Conservation (phyloP, 176 grass and related monocot genomes). For the Ensete glaucum region DNA sequence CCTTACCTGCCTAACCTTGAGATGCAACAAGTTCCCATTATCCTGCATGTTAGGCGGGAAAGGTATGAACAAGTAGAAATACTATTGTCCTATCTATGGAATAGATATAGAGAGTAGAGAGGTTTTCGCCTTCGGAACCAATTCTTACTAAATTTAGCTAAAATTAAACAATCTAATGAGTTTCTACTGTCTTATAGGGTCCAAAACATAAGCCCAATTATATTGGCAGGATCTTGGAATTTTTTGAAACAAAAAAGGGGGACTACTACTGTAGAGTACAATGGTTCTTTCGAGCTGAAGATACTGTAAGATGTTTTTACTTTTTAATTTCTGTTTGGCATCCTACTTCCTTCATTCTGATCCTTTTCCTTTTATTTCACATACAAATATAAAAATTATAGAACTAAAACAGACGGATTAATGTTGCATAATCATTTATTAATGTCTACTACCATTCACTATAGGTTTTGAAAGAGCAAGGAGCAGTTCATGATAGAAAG, state of each 20-base stretch:
- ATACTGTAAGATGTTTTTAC: constrained; percentile 55
- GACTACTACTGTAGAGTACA: constrained; percentile 57
- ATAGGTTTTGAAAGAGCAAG: constrained; percentile 75
- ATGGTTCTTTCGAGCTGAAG: constrained; percentile 95
- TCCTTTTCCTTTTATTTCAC: background rate
- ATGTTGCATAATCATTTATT: background rate
- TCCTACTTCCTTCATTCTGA: background rate
- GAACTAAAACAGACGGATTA: background rate
- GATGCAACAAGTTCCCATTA: background rate
- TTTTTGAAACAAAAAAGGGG: constrained; percentile 62
- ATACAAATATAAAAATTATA: background rate
- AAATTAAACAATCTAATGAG: constrained; percentile 9
- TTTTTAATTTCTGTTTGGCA: background rate
- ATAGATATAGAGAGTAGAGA: background rate
- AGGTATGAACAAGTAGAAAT: too few species aligned
- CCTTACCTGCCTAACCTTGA: background rate
- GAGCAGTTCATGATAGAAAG: constrained; percentile 52
- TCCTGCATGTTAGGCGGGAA: too few species aligned
- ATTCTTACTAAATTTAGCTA: constrained; percentile 16
- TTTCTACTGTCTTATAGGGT: constrained; percentile 39
- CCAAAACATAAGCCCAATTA: constrained; percentile 58
- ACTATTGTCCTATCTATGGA: too few species aligned
- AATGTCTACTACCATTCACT: background rate
- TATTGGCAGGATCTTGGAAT: constrained; percentile 77
- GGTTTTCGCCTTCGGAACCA: background rate